Conservation (phyloP, 176 grass and related monocot genomes). For the Luzula sylvatica region DNA sequence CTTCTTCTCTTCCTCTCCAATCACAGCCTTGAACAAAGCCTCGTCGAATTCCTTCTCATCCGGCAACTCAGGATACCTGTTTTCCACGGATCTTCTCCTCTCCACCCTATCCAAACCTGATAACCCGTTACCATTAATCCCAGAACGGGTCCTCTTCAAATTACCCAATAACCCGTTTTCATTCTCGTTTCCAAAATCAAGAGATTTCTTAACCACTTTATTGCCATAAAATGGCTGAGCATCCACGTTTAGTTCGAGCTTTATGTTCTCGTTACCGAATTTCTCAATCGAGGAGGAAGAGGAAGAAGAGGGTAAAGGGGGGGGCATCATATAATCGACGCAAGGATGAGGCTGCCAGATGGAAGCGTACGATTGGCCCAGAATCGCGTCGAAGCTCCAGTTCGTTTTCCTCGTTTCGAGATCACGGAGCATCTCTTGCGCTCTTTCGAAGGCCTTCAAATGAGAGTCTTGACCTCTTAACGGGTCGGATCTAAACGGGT, state of each 20-base stretch:
- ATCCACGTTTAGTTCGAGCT: conserved; percentile 26
- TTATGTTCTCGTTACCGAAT: conserved; percentile 55
- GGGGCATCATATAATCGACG: conserved; percentile 43
- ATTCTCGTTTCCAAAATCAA: too few relatives aligned
- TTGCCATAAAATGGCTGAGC: conserved; percentile 72
- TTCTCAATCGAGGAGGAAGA: neutral
- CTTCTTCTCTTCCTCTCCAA: conserved; percentile 42
- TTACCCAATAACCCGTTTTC: conserved; percentile 47
- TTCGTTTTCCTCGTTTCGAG: conserved; percentile 45
- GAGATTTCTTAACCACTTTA: conserved; percentile 8
- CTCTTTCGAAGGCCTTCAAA: conserved; percentile 81
- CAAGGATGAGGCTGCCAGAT: conserved; percentile 98
- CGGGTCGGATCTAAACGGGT: conserved; percentile 29
- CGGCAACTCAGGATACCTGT: conserved; percentile 80
- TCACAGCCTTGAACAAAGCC: conserved; percentile 49
- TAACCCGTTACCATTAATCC: conserved; percentile 8
- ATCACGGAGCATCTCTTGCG: conserved; percentile 90
- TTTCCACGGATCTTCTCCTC: conserved; percentile 55
- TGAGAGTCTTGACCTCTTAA: conserved; percentile 86
- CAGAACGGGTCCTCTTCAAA: conserved; percentile 80
- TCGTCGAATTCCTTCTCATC: conserved; percentile 72
- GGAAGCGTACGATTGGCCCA: conserved; percentile 42
- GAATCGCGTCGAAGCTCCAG: conserved; percentile 79
- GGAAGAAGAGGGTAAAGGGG: too few relatives aligned
- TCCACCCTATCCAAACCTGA: conserved; percentile 7